Percentiles rank a stretch among this genome's conserved stretches.
Evolutionary conservation across 108 stramenopile genomes (phyloP).

Genomic region (Fragilariopsis cylindrus): DNA sequence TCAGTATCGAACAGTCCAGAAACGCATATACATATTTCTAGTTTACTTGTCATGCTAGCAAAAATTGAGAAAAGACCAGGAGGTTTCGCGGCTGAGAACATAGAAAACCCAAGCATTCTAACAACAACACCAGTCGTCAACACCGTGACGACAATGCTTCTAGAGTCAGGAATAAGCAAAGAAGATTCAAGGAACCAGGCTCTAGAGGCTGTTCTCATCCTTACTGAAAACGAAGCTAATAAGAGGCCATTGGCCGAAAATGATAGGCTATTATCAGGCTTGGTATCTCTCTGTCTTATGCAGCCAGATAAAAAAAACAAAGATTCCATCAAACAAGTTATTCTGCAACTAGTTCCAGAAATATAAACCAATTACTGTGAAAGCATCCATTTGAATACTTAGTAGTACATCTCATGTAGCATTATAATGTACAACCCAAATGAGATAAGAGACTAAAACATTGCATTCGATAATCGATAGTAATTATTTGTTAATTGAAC

Average conservation of each 20-base stretch:
- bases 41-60: conserved; percentile 20
- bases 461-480: too few relatives aligned
- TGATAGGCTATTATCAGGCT: conserved; percentile 42
- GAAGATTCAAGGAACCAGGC: conserved; percentile 25
- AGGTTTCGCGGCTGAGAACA: neutral
- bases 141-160: conserved; percentile 24
- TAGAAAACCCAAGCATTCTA: conserved; percentile 12
- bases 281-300: conserved; percentile 31
- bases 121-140: conserved; percentile 24
- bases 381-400: too few relatives aligned
- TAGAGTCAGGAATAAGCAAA: neutral
- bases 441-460: too few relatives aligned
- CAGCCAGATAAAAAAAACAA: conserved; percentile 26
- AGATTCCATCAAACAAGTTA: conserved; percentile 30
- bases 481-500: too few relatives aligned
- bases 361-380: neutral
- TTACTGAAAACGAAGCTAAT: conserved; percentile 26
- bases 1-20: conserved; percentile 5
- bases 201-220: conserved; percentile 17
- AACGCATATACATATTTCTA: conserved; percentile 14
- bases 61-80: conserved; percentile 8
- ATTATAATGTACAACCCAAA: too few relatives aligned
- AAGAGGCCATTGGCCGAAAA: conserved; percentile 37
- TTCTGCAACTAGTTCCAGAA: conserved; percentile 42
- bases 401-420: too few relatives aligned